Evolutionary conservation across 1,284 basidiomycete genomes (phyloP), one percentile per base, ranked within the genome.

Genomic region (Anthracocystis walkeri): DNA sequence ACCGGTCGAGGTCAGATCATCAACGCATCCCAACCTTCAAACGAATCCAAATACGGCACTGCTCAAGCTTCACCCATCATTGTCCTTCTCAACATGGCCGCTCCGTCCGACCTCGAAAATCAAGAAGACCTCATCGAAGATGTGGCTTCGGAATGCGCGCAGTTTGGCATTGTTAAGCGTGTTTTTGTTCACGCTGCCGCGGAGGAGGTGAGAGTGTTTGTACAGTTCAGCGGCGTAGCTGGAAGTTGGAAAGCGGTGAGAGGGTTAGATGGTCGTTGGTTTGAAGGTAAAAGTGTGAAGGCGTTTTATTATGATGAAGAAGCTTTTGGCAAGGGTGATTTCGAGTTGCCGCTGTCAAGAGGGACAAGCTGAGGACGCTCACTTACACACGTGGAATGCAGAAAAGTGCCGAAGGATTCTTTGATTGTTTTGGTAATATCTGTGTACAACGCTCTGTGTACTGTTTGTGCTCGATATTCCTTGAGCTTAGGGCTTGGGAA

Each of bases 401-500:
- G 46, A 49, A 31, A 18, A 49, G 18, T 4, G 14, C 14, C 10
- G 41, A 18, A 42, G 11, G n/a, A 31, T 20, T 54, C 41, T 54
- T 41, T 31, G 27, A 49, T 33, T 49, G 16, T 31, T 49, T 49
- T 49, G 27, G 7, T n/a, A 7, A 18, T 29, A 16, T 42, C 6
- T 29, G 46, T 48, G 27, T 12, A 38, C 7, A 16, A 38, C 35
- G 35, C 35, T 38, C 35, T 7, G 25, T 25, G 46, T 25, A 46
- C 23, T 27, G 14, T 29, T 27, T 21, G 48, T 29, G 27, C 29
- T 18, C 23, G 27, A 7, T 31, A 25, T 4, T 51, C 20, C 25
- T 21, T 11, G 18, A 27, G 6, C 29, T 46, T 60, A 85, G 23
- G 82, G 82, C 66, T 85, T 85, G n/a, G 83, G 83, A 1, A 85